Evolutionary conservation across 1,139 yeast genomes (phyloP).

Genomic region (Nadsonia commutata): DNA sequence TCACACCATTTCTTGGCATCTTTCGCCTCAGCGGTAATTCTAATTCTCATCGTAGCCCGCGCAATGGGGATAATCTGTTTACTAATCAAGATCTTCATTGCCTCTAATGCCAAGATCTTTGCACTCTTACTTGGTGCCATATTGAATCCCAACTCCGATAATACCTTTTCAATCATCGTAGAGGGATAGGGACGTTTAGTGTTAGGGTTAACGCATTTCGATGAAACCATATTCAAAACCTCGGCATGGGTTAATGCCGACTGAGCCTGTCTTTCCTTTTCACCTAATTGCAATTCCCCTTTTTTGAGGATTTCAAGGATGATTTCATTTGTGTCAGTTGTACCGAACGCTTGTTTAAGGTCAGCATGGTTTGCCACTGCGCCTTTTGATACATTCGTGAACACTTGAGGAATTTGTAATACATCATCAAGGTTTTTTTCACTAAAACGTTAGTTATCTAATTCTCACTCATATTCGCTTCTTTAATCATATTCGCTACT

Average conservation of each 20-base stretch:
- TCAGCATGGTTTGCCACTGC: constrained; percentile 87
- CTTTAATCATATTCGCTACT: constrained; percentile 44
- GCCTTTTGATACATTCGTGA: constrained; percentile 86
- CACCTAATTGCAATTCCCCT: constrained; percentile 91
- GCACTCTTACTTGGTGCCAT: constrained; percentile 67
- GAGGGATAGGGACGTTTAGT: constrained; percentile 89
- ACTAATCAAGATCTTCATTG: constrained; percentile 61
- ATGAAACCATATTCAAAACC: constrained; percentile 66
- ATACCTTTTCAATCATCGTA: constrained; percentile 79
- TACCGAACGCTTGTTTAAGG: constrained; percentile 55
- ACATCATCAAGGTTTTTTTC: constrained; percentile 95
- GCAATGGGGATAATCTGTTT: constrained; percentile 84
- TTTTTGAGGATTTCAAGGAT: constrained; percentile 68
- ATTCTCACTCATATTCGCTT: no score
- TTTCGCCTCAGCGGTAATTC: constrained; percentile 30
- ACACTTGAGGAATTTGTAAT: constrained; percentile 88
- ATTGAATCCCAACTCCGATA: constrained; percentile 64
- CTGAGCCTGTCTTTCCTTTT: constrained; percentile 76
- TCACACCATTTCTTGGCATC: constrained; percentile 38
- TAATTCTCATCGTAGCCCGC: constrained; percentile 84
- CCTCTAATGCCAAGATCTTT: constrained; percentile 83
- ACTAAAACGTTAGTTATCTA: constrained; percentile 11
- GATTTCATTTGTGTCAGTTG: constrained; percentile 59
- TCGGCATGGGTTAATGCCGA: constrained; percentile 68
- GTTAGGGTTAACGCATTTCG: constrained; percentile 83